Conservation (phyloP, 2,329 filamentous ascomycete genomes). For the Blastomyces silverae region DNA sequence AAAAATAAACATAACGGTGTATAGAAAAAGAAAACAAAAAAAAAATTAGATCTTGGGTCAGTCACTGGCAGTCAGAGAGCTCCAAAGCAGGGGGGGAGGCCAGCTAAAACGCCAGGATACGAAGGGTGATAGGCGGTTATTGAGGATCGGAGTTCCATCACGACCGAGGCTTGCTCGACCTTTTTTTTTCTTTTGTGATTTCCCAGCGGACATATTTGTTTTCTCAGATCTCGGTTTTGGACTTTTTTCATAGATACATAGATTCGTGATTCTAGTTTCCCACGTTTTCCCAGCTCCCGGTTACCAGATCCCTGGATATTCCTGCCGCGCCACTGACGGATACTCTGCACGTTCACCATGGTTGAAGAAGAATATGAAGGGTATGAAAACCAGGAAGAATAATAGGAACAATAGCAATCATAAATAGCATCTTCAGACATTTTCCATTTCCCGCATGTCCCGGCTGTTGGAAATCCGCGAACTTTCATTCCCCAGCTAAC, state of each 20-base stretch:
- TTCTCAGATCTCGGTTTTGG: too few species aligned
- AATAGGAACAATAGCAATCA: background rate
- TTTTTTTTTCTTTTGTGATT: too few species aligned
- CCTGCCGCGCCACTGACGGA: background rate
- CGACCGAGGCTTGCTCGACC: too few species aligned
- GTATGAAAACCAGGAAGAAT: background rate
- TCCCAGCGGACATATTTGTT: background rate
- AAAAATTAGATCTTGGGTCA: background rate
- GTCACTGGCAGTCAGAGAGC: too few species aligned
- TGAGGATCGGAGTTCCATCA: background rate
- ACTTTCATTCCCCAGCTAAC: background rate
- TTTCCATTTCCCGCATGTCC: background rate
- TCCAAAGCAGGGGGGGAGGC: too few species aligned
- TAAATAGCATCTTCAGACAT: constrained; percentile 2
- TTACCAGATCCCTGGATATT: background rate
- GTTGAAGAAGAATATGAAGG: background rate
- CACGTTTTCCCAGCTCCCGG: background rate
- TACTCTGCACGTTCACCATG: background rate
- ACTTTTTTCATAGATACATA: background rate
- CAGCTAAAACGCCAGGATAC: too few species aligned
- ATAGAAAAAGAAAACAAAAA: background rate
- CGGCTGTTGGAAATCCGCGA: background rate
- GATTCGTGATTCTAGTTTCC: too few species aligned
- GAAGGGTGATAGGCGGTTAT: background rate
- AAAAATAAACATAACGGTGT: background rate